phyloP scores from a whole-genome alignment of 768 basidiomycete genomes.

The Trametes punicea region DNA sequence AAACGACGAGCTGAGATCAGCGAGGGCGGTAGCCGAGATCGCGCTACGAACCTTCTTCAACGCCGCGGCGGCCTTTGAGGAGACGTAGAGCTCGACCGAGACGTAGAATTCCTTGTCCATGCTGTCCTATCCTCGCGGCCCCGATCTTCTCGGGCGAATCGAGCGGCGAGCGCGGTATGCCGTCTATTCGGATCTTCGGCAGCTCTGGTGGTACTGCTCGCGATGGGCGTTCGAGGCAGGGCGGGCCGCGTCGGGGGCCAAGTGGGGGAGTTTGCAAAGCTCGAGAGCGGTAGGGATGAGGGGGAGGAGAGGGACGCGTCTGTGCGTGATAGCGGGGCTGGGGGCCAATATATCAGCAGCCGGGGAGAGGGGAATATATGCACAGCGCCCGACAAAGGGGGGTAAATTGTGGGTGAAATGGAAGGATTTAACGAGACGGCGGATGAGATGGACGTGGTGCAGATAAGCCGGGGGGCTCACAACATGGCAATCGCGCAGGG shows the following conservation, averaged over 20 bases:
- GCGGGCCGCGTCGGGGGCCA: not conserved
- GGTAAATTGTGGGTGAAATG: conserved; percentile 1
- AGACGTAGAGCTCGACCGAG: conserved; percentile 60
- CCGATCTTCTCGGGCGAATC: conserved; percentile 7
- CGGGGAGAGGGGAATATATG: conserved; percentile 9
- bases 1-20: conserved; percentile 26
- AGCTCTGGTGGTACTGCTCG: not conserved
- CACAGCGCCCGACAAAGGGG: conserved; percentile 4
- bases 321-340: not conserved
- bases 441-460: not conserved
- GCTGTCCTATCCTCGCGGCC: not conserved
- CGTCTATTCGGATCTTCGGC: conserved; percentile 8
- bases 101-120: conserved; percentile 52
- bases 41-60: conserved; percentile 53
- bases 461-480: not conserved
- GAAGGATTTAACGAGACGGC: not conserved
- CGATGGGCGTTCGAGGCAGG: not conserved
- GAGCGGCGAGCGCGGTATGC: not conserved
- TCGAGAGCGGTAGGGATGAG: not conserved
- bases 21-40: conserved; percentile 13
- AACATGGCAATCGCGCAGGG: conserved; percentile 14
- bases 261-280: not conserved
- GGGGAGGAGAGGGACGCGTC: not conserved
- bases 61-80: conserved; percentile 44
- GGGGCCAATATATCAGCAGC: not conserved